A percentile compares a stretch with the other conserved stretches of the same genome.
Conservation (phyloP, 805 yeast genomes). For the Tetrapisispora namnaoensis region DNA sequence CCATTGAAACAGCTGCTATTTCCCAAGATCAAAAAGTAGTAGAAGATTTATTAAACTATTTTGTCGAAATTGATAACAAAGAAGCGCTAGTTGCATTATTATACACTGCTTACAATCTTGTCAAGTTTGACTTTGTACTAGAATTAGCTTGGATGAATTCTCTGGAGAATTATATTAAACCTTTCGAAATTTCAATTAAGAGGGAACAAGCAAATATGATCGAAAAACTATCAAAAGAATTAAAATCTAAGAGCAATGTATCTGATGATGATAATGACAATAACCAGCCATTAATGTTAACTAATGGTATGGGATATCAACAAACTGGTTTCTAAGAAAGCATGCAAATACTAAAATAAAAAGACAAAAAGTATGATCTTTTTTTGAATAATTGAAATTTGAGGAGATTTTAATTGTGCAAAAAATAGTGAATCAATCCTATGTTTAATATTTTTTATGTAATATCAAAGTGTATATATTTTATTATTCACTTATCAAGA, state of each 20-base stretch:
- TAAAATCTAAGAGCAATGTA: constrained; percentile 47
- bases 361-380: neutral
- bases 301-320: constrained; percentile 5
- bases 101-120: constrained; percentile 72
- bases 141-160: constrained; percentile 88
- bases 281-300: constrained; percentile 65
- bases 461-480: constrained; percentile 1
- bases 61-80: constrained; percentile 93
- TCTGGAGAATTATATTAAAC: constrained; percentile 77
- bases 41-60: constrained; percentile 79
- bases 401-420: neutral
- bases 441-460: constrained; percentile 2
- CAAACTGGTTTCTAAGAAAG: constrained; percentile 2
- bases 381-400: neutral
- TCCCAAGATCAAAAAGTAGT: constrained; percentile 75
- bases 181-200: constrained; percentile 77
- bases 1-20: constrained; percentile 81
- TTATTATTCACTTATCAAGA: neutral
- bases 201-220: constrained; percentile 68
- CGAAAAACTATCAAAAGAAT: constrained; percentile 58
- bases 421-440: neutral
- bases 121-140: constrained; percentile 72
- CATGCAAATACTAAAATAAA: neutral
- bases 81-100: constrained; percentile 89
- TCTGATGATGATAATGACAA: constrained; percentile 41